Conservation (phyloP, 129 eudicot species). For the Lactuca saligna region DNA sequence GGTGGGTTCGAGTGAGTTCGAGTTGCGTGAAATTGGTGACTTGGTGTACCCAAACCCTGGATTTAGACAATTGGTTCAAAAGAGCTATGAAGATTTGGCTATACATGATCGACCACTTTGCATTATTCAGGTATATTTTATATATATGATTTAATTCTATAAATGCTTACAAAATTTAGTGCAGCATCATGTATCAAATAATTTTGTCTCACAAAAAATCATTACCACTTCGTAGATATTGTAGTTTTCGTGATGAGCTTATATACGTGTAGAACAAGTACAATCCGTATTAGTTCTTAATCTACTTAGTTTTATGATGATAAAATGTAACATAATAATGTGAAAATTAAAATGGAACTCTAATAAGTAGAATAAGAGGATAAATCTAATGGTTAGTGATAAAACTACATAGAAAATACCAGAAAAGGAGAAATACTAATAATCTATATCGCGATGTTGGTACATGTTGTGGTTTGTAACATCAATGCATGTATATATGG, state of each 20-base stretch:
- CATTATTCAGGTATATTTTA: slow-evolving; percentile 64
- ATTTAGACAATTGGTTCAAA: slow-evolving; percentile 56
- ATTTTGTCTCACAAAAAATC: too few species aligned
- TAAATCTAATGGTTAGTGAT: background rate
- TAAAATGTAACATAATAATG: too few species aligned
- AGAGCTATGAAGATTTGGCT: slow-evolving; percentile 40
- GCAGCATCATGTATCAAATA: too few species aligned
- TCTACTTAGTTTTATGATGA: too few species aligned
- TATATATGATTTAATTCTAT: background rate
- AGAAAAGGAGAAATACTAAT: background rate
- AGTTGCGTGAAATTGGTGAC: slow-evolving; percentile 68
- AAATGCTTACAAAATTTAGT: too few species aligned
- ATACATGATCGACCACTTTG: slow-evolving; percentile 56
- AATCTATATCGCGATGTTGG: background rate
- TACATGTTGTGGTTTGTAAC: background rate
- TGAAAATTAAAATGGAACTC: too few species aligned
- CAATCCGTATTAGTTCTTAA: too few species aligned
- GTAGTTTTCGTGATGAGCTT: too few species aligned
- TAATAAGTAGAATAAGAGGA: too few species aligned
- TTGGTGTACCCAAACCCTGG: slow-evolving; percentile 88
- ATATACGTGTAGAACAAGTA: too few species aligned
- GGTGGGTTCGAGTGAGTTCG: slow-evolving; percentile 56
- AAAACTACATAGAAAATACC: background rate
- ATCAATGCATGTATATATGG: background rate
- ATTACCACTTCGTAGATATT: too few species aligned